Evolutionary conservation across 495 filamentous ascomycete species (phyloP).

Genomic region (Xylona heveae): DNA sequence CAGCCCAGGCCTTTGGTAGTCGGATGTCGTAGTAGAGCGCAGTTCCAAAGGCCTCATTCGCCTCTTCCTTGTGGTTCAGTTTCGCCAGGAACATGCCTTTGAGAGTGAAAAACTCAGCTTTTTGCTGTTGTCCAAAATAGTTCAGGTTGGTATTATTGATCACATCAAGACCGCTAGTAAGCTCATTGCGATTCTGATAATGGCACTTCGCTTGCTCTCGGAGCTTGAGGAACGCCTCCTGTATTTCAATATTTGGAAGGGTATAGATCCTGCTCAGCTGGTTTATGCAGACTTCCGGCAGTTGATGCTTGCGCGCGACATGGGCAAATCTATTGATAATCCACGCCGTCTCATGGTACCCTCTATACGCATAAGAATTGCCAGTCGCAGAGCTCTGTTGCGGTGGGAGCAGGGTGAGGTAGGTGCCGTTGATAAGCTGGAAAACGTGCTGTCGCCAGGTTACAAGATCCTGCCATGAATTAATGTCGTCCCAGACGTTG

Average conservation of each 20-base stretch:
- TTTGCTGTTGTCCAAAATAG: slow-evolving; percentile 89
- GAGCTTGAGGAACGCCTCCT: slow-evolving; percentile 95
- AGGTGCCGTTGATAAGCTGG: slow-evolving; percentile 84
- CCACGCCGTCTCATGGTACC: slow-evolving; percentile 98
- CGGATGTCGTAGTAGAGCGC: slow-evolving; percentile 89
- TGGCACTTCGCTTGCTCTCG: slow-evolving; percentile 96
- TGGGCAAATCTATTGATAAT: slow-evolving; percentile 99
- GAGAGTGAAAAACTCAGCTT: slow-evolving; percentile 95
- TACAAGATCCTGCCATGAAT: slow-evolving; percentile 94
- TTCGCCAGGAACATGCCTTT: slow-evolving; percentile 99
- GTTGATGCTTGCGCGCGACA: slow-evolving; percentile 88
- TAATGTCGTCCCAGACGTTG: slow-evolving; percentile 99
- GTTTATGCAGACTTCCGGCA: slow-evolving; percentile 90
- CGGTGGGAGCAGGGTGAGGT: slow-evolving; percentile 64
- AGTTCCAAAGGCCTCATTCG: slow-evolving; percentile 81
- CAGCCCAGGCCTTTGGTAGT: slow-evolving; percentile 93
- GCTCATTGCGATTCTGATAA: slow-evolving; percentile 82
- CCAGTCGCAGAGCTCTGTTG: slow-evolving; percentile 56
- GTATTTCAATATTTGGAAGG: slow-evolving; percentile 96
- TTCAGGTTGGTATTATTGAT: slow-evolving; percentile 99
- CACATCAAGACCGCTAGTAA: slow-evolving; percentile 82
- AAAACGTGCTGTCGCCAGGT: slow-evolving; percentile 99
- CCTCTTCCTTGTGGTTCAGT: slow-evolving; percentile 67
- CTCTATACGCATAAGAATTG: slow-evolving; percentile 88
- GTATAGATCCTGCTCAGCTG: slow-evolving; percentile 97